These are phyloP conservation scores for Debaryomyces udenii DNA, from an alignment of 1,139 yeast genomes.

Conservation along the genomic window DNA sequence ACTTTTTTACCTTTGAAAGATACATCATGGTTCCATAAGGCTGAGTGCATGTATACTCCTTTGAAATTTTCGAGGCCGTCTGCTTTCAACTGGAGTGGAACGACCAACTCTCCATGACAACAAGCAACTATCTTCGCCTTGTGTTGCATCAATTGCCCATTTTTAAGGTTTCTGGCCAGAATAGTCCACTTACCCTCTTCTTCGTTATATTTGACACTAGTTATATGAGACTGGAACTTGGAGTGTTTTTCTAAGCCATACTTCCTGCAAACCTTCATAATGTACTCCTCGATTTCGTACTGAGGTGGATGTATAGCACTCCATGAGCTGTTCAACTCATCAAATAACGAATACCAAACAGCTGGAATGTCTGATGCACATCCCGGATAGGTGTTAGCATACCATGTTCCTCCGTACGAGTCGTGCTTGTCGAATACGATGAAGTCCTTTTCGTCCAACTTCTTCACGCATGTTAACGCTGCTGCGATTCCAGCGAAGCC, in stretches of 20 bases:
- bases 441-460: slow-evolving; percentile 36
- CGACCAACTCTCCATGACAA: slow-evolving; percentile 45
- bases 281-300: slow-evolving; percentile 50
- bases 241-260: slow-evolving; percentile 35
- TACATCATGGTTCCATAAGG: slow-evolving; percentile 48
- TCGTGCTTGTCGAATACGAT: slow-evolving; percentile 48
- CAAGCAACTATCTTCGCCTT: slow-evolving; percentile 34
- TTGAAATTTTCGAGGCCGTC: slow-evolving; percentile 46
- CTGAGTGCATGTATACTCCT: slow-evolving; percentile 53
- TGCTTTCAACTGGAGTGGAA: slow-evolving; percentile 32
- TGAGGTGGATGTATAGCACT: slow-evolving; percentile 51
- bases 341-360: slow-evolving; percentile 47
- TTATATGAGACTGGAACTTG: slow-evolving; percentile 33
- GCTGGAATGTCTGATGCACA: slow-evolving; percentile 58
- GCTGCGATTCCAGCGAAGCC: slow-evolving; percentile 51
- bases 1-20: slow-evolving; percentile 38
- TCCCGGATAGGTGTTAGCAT: slow-evolving; percentile 56
- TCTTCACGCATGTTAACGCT: slow-evolving; percentile 33
- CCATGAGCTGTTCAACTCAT: slow-evolving; percentile 48
- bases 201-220: slow-evolving; percentile 35
- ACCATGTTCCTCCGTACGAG: slow-evolving; percentile 59
- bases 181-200: slow-evolving; percentile 40
- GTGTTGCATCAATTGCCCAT: slow-evolving; percentile 34
- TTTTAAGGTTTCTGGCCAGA: slow-evolving; percentile 33
- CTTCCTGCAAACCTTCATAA: slow-evolving; percentile 40